Evolutionary conservation across 1,284 basidiomycete genomes (phyloP), one percentile per base, ranked within the genome.

Genomic region (Ganoderma resinaceum): DNA sequence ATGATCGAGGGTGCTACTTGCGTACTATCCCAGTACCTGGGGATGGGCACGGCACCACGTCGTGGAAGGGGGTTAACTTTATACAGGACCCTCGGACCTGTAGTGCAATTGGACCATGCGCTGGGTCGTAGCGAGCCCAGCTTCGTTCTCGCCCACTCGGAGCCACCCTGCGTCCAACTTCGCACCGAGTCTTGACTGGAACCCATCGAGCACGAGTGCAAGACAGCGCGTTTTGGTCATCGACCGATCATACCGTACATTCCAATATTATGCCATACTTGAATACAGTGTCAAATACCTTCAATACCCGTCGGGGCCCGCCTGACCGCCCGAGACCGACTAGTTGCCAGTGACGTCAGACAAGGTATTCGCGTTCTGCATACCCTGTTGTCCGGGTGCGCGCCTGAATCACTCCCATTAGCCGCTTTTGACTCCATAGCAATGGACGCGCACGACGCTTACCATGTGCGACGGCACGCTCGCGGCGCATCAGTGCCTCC

Each of bases 391-490:
- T 79, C 79, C 1, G 82, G 81, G 70, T 84, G 82, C 9, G 82
- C 82, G 59, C 81, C 81, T 80, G 55, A 9, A 3, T 20, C 7
- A 35, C 6, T 0, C 18, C 26, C 14, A 31, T 59, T 46, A 46
- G 38, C 31, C 18, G 9, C 23, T 20, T 40, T 29, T 23, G 9
- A 31, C 2, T 1, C 8, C 29, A 35, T 20, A 9, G 16, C 43
- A 11, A 18, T 6, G 5, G 5, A 9, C n/a, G 6, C 3, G 8
- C 8, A 1, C 12, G 4, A 33, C 3, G 77, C 78, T 73, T 61
- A 82, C 86, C 86, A 72, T 86, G 84, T 9, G 80, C 86, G 33
- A 87, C 85, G 6, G 86, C 87, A 6, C 86, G 82, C 70, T 88
- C 84, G 29, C 86, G 82, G 43, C 83, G 82, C 75, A 82, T 74